Percentiles rank a stretch among this genome's conserved stretches.
Evolutionary conservation across 306 rosid species (phyloP).

Genomic region (Rosa rugosa): DNA sequence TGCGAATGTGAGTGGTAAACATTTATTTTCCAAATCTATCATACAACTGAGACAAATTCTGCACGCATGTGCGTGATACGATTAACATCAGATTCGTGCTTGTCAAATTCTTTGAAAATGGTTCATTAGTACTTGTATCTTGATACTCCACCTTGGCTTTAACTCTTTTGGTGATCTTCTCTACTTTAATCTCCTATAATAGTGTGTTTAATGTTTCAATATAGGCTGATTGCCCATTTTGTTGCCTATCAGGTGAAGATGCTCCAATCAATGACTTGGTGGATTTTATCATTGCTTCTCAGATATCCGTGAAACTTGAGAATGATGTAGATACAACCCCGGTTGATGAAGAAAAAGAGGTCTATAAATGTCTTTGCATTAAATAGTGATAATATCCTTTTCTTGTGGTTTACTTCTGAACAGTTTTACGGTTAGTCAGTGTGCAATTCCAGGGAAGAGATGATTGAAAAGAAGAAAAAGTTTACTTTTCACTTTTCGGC

Average conservation of each 20-base stretch:
- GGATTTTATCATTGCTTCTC: slow-evolving; percentile 80
- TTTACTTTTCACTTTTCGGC: neutral
- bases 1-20: neutral
- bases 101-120: slow-evolving; percentile 1
- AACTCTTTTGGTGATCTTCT: neutral
- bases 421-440: neutral
- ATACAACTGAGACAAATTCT: neutral
- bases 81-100: neutral
- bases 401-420: neutral
- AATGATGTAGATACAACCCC: slow-evolving; percentile 40
- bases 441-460: neutral
- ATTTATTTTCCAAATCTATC: neutral
- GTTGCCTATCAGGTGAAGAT: slow-evolving; percentile 54
- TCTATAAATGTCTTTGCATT: slow-evolving; percentile 21
- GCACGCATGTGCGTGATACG: neutral
- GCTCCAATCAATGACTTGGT: slow-evolving; percentile 74
- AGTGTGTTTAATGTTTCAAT: neutral
- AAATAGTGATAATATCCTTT: neutral
- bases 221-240: slow-evolving; percentile 1
- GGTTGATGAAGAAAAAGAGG: slow-evolving; percentile 55
- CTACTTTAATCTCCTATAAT: neutral
- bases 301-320: slow-evolving; percentile 65
- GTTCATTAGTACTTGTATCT: neutral
- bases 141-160: slow-evolving; percentile 1
- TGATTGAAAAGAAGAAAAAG: neutral